Conservation (phyloP, 106 monocot genomes). For the Dendrobium catenatum region DNA sequence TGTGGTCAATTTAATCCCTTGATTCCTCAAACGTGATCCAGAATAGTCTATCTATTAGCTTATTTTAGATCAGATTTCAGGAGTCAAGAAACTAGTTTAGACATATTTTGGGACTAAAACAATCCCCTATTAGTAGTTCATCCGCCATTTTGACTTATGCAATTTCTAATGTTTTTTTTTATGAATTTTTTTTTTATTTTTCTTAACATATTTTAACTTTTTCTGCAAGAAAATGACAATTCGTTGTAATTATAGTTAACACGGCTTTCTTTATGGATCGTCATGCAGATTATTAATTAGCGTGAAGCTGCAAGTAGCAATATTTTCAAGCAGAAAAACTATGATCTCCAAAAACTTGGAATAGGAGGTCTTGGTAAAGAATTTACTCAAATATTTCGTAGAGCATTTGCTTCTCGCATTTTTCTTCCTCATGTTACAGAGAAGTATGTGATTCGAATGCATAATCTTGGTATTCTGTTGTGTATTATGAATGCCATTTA, state of each 20-base stretch:
- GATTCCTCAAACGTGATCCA: too few relatives aligned
- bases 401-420: conserved; percentile 98
- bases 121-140: too few relatives aligned
- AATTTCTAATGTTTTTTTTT: conserved; percentile 1
- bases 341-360: conserved; percentile 88
- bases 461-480: neutral
- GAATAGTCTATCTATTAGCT: too few relatives aligned
- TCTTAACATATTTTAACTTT: neutral
- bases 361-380: conserved; percentile 89
- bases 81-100: too few relatives aligned
- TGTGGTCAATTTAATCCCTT: too few relatives aligned
- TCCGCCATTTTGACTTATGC: too few relatives aligned
- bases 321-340: conserved; percentile 85
- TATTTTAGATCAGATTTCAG: too few relatives aligned
- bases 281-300: conserved; percentile 14
- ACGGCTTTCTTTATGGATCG: neutral
- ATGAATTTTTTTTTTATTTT: neutral
- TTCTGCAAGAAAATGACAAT: neutral
- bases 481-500: neutral
- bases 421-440: conserved; percentile 83
- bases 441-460: conserved; percentile 37
- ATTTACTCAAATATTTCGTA: conserved; percentile 90
- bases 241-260: neutral
- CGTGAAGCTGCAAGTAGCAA: conserved; percentile 52
- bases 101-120: too few relatives aligned